These are phyloP conservation scores for Cryptosporidium sp. DNA, from an alignment of 169 alveolate genomes.

Conservation along the genomic window DNA sequence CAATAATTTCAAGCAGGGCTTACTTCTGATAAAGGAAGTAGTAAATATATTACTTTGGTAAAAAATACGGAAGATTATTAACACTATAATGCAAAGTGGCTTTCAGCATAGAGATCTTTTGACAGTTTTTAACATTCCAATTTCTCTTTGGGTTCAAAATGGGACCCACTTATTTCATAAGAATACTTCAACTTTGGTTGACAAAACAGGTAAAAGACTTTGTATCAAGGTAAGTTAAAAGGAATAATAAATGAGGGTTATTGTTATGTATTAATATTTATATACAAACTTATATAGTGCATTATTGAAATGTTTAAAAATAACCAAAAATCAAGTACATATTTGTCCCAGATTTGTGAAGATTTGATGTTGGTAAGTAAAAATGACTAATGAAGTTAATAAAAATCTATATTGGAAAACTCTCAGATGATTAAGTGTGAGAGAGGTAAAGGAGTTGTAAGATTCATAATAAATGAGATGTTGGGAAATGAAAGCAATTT, in stretches of 20 bases:
- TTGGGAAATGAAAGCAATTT: slow-evolving; percentile 9
- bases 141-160: slow-evolving; percentile 23
- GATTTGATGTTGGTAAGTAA: slow-evolving; percentile 52
- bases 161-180: slow-evolving; percentile 32
- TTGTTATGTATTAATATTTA: not conserved
- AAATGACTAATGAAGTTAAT: not conserved
- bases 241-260: not conserved
- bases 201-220: slow-evolving; percentile 13
- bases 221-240: slow-evolving; percentile 45
- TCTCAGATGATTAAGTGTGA: slow-evolving; percentile 37
- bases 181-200: slow-evolving; percentile 9
- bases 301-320: slow-evolving; percentile 10
- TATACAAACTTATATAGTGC: slow-evolving; percentile 22
- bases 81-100: not conserved
- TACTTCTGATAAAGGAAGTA: not conserved
- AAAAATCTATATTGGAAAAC: not conserved
- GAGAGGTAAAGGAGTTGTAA: slow-evolving; percentile 14
- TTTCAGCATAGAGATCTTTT: slow-evolving; percentile 7
- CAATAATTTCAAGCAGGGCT: not conserved
- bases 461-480: slow-evolving; percentile 5
- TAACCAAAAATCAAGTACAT: slow-evolving; percentile 10
- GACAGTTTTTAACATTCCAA: slow-evolving; percentile 14
- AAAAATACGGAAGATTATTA: not conserved
- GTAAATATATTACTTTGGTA: not conserved
- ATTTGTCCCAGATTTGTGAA: slow-evolving; percentile 39